Percentiles rank a stretch among this genome's conserved stretches.
Conservation (phyloP, 148 eudicot genomes). For the Amaranthus cruentus region DNA sequence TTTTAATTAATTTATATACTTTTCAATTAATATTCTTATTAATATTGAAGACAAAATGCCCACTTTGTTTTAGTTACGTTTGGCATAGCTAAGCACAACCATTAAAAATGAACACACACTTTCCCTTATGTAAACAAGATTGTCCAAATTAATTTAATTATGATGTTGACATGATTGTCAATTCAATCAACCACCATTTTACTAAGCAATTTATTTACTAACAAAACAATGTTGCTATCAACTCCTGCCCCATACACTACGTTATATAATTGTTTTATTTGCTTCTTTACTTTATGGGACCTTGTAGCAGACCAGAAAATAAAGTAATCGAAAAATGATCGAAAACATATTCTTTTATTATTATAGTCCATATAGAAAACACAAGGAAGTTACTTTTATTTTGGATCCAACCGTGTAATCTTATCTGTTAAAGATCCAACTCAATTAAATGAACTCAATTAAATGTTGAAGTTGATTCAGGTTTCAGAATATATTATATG, state of each 20-base stretch:
- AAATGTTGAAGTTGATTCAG: no score
- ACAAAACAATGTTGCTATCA: slow-evolving; percentile 22
- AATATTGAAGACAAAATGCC: no score
- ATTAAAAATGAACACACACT: not conserved
- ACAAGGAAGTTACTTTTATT: slow-evolving; percentile 6
- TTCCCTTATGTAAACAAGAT: not conserved
- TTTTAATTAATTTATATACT: no score
- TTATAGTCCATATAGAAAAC: slow-evolving; percentile 9
- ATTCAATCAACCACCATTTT: slow-evolving; percentile 31
- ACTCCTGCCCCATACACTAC: slow-evolving; percentile 23
- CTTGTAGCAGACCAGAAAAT: not conserved
- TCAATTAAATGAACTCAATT: no score
- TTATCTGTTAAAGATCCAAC: no score
- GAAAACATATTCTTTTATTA: not conserved
- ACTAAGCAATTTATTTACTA: slow-evolving; percentile 18
- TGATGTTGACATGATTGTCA: slow-evolving; percentile 25
- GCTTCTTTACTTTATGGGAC: not conserved
- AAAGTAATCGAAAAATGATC: not conserved
- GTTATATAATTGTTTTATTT: slow-evolving; percentile 1
- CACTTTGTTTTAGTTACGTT: slow-evolving; percentile 8
- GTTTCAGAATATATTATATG: no score
- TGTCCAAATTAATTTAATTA: not conserved
- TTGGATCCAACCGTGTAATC: no score
- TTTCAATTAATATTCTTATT: no score
- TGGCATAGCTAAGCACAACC: not conserved